These are phyloP conservation scores for Fraxinus paxiana DNA, from an alignment of 305 asterid species.

Conservation along the genomic window DNA sequence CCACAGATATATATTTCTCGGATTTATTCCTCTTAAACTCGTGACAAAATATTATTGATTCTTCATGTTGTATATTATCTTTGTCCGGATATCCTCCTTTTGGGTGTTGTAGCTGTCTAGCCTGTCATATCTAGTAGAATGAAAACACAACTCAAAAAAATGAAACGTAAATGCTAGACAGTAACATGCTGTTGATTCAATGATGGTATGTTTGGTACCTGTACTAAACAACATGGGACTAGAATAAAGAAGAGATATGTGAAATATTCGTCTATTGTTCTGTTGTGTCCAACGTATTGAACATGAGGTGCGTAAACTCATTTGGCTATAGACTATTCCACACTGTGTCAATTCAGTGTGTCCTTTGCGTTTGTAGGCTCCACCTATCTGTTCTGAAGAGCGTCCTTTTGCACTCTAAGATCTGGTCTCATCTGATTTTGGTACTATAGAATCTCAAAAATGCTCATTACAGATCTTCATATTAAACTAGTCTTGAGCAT, in stretches of 20 bases:
- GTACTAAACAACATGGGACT: not conserved
- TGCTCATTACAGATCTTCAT: not conserved
- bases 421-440: not conserved
- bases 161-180: not conserved
- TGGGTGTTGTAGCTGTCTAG: not conserved
- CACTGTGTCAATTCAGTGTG: not conserved
- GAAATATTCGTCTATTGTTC: not conserved
- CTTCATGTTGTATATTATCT: not conserved
- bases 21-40: not conserved
- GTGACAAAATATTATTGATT: not conserved
- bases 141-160: not conserved
- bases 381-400: not conserved
- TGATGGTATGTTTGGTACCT: not conserved
- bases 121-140: not conserved
- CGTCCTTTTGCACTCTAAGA: not conserved
- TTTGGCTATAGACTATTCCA: not conserved
- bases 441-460: not conserved
- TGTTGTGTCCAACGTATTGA: not conserved
- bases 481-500: not conserved
- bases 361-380: not conserved
- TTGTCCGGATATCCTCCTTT: not conserved
- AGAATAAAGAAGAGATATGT: not conserved
- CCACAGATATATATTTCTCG: not conserved
- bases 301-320: not conserved
- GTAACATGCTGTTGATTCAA: not conserved